Evolutionary conservation across 306 rosid genomes (phyloP).

Genomic region (Cicer judaicum): DNA sequence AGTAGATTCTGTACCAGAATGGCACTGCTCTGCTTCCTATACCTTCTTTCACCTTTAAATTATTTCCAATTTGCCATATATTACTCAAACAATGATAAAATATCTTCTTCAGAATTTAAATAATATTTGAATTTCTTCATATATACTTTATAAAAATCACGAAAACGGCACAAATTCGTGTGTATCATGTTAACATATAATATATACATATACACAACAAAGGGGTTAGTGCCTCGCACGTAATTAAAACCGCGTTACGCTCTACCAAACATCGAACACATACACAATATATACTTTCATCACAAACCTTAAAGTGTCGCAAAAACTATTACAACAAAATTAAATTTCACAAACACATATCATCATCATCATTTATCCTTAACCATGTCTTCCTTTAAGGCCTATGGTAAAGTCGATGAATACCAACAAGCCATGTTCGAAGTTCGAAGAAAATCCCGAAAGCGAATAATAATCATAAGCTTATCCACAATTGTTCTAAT

Average conservation of each 20-base stretch:
- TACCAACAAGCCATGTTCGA: constrained; percentile 53
- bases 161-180: constrained; percentile 12
- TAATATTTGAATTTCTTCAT: background rate
- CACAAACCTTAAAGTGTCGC: constrained; percentile 1
- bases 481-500: constrained; percentile 61
- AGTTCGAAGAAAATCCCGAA: constrained; percentile 51
- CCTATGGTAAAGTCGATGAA: constrained; percentile 65
- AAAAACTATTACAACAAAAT: background rate
- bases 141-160: background rate
- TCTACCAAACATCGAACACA: constrained; percentile 20
- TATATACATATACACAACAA: background rate
- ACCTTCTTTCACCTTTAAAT: too few relatives aligned
- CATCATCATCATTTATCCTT: background rate
- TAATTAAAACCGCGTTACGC: constrained; percentile 42
- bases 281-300: background rate
- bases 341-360: background rate
- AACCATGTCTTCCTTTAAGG: constrained; percentile 53
- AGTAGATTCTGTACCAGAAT: too few relatives aligned
- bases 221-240: constrained; percentile 51
- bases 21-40: too few relatives aligned
- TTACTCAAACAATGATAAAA: too few relatives aligned
- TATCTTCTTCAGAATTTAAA: background rate
- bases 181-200: constrained; percentile 29
- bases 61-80: too few relatives aligned
- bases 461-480: constrained; percentile 56